Evolutionary conservation across 2,329 filamentous ascomycete species (phyloP).

Genomic region (Colletotrichum eremochloae): DNA sequence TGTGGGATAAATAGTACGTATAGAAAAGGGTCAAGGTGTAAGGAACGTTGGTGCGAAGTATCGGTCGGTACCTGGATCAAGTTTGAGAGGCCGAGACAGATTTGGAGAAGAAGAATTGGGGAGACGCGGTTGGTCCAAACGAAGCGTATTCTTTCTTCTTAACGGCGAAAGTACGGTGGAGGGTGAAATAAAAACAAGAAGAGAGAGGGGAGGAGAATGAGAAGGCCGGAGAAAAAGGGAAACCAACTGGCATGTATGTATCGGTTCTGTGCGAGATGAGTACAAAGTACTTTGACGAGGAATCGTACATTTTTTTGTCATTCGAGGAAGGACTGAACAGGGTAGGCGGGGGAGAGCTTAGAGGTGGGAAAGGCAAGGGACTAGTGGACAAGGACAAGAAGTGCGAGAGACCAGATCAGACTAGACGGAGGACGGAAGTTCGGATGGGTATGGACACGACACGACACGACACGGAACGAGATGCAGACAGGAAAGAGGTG

Average conservation of each 20-base stretch:
- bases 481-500: constrained; percentile 1
- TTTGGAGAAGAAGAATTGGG: constrained; percentile 20
- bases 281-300: constrained; percentile 18
- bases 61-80: constrained; percentile 20
- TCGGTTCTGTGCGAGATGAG: constrained; percentile 11
- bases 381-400: constrained; percentile 1
- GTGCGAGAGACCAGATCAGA: constrained; percentile 2
- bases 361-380: constrained; percentile 1
- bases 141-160: constrained; percentile 9
- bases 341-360: background rate
- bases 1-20: constrained; percentile 8
- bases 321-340: background rate
- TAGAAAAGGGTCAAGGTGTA: constrained; percentile 12
- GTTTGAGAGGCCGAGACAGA: background rate
- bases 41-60: constrained; percentile 28
- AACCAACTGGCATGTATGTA: constrained; percentile 37
- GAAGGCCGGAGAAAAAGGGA: constrained; percentile 37
- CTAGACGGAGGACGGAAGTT: constrained; percentile 5
- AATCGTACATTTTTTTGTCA: background rate
- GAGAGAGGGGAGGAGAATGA: constrained; percentile 2
- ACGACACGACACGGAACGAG: constrained; percentile 1
- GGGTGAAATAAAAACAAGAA: constrained; percentile 14
- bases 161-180: constrained; percentile 15
- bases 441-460: constrained; percentile 2
- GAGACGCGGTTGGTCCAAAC: constrained; percentile 9